phyloP scores from a whole-genome alignment of 2,329 filamentous ascomycete genomes.

The Sclerotinia subarctica region DNA sequence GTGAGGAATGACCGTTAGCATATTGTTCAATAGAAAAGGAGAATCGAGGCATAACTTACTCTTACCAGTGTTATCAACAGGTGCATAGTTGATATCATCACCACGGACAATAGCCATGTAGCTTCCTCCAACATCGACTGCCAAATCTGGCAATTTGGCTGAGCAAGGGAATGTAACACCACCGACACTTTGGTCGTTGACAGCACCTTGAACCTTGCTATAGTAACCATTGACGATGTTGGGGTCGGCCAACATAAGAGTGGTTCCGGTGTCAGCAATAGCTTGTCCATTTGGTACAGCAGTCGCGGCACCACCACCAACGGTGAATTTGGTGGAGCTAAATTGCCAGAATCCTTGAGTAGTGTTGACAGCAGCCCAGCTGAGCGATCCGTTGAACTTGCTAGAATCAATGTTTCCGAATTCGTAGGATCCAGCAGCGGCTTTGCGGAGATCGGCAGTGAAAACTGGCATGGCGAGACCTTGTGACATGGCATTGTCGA shows the following conservation, averaged over 20 bases:
- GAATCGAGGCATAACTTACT: slow-evolving; percentile 43
- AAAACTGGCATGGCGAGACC: slow-evolving; percentile 53
- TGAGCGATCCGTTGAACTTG: slow-evolving; percentile 53
- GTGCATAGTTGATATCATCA: slow-evolving; percentile 51
- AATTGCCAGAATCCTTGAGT: slow-evolving; percentile 56
- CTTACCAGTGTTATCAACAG: slow-evolving; percentile 43
- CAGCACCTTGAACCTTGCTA: slow-evolving; percentile 39
- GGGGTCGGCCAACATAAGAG: slow-evolving; percentile 42
- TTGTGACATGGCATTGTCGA: slow-evolving; percentile 36
- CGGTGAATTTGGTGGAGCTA: slow-evolving; percentile 47
- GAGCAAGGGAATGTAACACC: slow-evolving; percentile 43
- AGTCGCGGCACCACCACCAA: slow-evolving; percentile 52
- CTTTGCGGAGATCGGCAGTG: slow-evolving; percentile 52
- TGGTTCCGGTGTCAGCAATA: slow-evolving; percentile 47
- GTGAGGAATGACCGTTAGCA: slow-evolving; percentile 18
- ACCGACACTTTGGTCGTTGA: slow-evolving; percentile 39
- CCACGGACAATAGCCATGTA: slow-evolving; percentile 47
- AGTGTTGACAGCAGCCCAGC: slow-evolving; percentile 49
- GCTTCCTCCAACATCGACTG: slow-evolving; percentile 41
- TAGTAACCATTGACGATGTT: slow-evolving; percentile 44
- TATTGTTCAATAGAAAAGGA: background rate
- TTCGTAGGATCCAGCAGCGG: slow-evolving; percentile 49
- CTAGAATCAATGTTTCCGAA: slow-evolving; percentile 54
- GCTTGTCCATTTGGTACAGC: slow-evolving; percentile 53
- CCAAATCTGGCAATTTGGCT: slow-evolving; percentile 39